phyloP scores from a whole-genome alignment of 2,329 filamentous ascomycete genomes.

The Trichophyton rubrum region DNA sequence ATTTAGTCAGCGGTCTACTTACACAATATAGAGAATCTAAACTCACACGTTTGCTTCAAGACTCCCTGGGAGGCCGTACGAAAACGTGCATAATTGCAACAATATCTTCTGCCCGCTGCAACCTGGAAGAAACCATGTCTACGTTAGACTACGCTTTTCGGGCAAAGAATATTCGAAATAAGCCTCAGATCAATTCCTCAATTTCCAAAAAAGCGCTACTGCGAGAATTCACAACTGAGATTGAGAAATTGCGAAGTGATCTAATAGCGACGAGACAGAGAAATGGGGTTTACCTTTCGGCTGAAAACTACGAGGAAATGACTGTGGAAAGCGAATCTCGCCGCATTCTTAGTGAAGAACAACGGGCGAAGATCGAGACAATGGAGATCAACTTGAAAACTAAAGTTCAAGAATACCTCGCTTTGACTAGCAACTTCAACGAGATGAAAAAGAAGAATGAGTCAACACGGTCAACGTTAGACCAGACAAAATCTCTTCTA shows the following conservation, averaged over 20 bases:
- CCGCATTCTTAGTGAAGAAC: conserved; percentile 82
- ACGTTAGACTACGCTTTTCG: conserved; percentile 96
- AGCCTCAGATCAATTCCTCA: conserved; percentile 85
- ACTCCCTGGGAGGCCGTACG: conserved; percentile 85
- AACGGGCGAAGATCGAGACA: conserved; percentile 79
- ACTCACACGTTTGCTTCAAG: conserved; percentile 84
- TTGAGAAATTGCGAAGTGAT: conserved; percentile 88
- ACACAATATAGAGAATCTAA: conserved; percentile 63
- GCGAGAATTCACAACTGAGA: conserved; percentile 79
- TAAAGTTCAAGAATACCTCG: conserved; percentile 86
- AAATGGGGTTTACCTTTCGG: conserved; percentile 87
- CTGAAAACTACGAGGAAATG: conserved; percentile 81
- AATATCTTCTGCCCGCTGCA: conserved; percentile 84
- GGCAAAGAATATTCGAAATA: conserved; percentile 97
- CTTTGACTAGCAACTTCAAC: conserved; percentile 75
- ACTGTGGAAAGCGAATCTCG: conserved; percentile 84
- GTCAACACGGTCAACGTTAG: conserved; percentile 55
- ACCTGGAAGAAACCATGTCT: conserved; percentile 94
- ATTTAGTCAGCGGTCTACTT: background rate
- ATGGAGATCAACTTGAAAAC: conserved; percentile 83
- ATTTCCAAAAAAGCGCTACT: conserved; percentile 88
- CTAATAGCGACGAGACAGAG: conserved; percentile 83
- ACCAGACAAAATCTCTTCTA: conserved; percentile 67
- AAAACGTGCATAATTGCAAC: conserved; percentile 99
- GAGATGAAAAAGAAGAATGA: conserved; percentile 84